Base-by-base conservation (phyloP, 768 basidiomycete species). In the Leccinum truebloodii region DNA sequence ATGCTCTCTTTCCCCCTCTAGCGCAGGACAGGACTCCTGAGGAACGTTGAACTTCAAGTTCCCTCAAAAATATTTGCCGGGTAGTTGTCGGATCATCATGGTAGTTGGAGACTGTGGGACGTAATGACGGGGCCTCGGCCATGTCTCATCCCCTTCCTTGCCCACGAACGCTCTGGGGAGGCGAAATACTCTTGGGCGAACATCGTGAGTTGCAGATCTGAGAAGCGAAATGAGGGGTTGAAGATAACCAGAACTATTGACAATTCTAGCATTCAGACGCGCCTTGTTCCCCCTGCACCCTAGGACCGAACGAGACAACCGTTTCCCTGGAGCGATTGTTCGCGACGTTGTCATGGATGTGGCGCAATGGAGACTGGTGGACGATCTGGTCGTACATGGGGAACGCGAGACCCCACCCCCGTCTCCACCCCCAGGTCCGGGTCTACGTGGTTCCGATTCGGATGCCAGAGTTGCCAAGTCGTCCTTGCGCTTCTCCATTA, bases 401-500 rank as follows among this genome's bases (percentile, higher is more conserved):
- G 49, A 50, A 39, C 18, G 9, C 34, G 22, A 48, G 20, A 37
- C 46, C 50, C 37, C 55, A 46, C 14, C 48, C 44, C 20, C 44
- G 10, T 20, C 44, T 13, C 44, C 44, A 46, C 44, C 44, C 44
- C 44, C 44, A 46, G 44, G 44, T 46, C 44, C 49, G 49, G 26
- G n/a, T 51, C 28, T 24, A 60, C 20, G n/a, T 22, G 34, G 30
- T 35, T 44, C 59, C 46, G 28, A 55, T 50, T 54, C 52, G 32
- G 52, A 52, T 46, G 44, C 44, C 44, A 46, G 20, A n/a, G 51
- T 54, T 54, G 52, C 30, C 24, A 24, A 35, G 59, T 56, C 49
- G 20, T 57, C 37, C 53, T 35, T 59, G 28, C 10, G 66, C 59
- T 71, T 64, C 65, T 37, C 52, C 75, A 98, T 96, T 53, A 94